Evolutionary conservation across 1,284 basidiomycete species (phyloP), one percentile per base, ranked within the genome.

Genomic region (Ustilago esculenta): DNA sequence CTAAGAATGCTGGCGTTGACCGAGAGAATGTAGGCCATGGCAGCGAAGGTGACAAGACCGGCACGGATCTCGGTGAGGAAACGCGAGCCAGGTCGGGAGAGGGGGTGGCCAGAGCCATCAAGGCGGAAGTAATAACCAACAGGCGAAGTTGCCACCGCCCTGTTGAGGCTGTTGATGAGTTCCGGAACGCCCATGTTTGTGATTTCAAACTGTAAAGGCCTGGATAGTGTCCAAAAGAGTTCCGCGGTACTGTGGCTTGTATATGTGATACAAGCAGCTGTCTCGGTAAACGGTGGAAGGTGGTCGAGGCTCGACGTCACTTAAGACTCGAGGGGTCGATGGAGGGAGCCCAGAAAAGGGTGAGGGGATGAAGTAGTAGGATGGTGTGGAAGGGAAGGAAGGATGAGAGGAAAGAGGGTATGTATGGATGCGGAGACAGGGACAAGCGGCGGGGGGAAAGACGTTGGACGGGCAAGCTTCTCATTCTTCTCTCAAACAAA

Each of bases 91-190:
- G 85, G 83, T 60, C 92, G 88, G 80, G 90, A 89, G 55, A 87
- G 87, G 24, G 87, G 85, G 77, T 89, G 90, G 20, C 91, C 92
- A 34, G 88, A 90, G 11, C 91, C 92, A 73, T 93, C 92, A 25
- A 94, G 85, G 46, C 87, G 86, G 85, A 94, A 94, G 87, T 90
- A 92, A 77, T 87, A 85, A 45, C 92, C 92, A 30, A 92, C 84
- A 51, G 84, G 83, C 23, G 90, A 89, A 77, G 85, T 85, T 11
- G 92, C 92, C 49, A 92, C 82, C 24, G 59, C 50, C 43, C 76
- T 61, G 77, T 85, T 85, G 48, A 77, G 23, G 47, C 35, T 58
- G 68, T 71, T 71, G 54, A 66, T 17, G 46, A 66, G 35, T 11
- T 51, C 39, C 12, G 51, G 18, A 3, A 59, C 30, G 17, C 53